A percentile compares a stretch with the other conserved stretches of the same genome.
phyloP scores from a whole-genome alignment of 352 stramenopile species.

The Phytopythium helicoides region DNA sequence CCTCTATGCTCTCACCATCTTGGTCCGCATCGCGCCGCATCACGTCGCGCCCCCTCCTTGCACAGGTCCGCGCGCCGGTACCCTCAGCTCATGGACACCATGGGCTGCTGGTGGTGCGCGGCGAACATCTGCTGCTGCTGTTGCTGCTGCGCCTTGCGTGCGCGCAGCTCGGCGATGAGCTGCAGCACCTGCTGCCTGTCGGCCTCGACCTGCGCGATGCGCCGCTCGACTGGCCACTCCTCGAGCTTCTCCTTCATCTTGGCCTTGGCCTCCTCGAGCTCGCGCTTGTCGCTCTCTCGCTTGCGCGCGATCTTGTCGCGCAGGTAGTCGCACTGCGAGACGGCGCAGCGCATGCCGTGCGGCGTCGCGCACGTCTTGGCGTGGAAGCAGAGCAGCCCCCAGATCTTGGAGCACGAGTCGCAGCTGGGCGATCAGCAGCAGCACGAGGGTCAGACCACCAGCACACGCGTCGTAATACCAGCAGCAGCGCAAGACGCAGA shows the following conservation, averaged over 20 bases:
- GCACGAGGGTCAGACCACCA: no score
- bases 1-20: no score
- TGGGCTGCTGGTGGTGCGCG: slow-evolving; percentile 19
- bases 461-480: background rate
- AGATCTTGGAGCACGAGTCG: slow-evolving; percentile 83
- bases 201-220: slow-evolving; percentile 77
- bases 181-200: slow-evolving; percentile 75
- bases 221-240: slow-evolving; percentile 76
- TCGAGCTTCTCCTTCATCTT: slow-evolving; percentile 48
- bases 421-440: slow-evolving; percentile 39
- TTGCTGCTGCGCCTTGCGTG: slow-evolving; percentile 43
- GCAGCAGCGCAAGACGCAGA: slow-evolving; percentile 14
- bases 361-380: slow-evolving; percentile 69
- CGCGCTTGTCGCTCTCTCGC: slow-evolving; percentile 48
- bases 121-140: slow-evolving; percentile 18
- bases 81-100: slow-evolving; percentile 43
- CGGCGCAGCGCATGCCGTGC: slow-evolving; percentile 53
- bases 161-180: slow-evolving; percentile 74
- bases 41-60: no score
- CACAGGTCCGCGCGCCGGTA: no score
- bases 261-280: slow-evolving; percentile 52
- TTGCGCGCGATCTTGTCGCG: slow-evolving; percentile 84
- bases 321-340: slow-evolving; percentile 86
- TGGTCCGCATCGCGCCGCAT: no score
- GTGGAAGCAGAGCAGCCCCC: slow-evolving; percentile 84